Conservation (phyloP, 1,284 basidiomycete genomes). For the Anthracocystis panici-leucophaei region DNA sequence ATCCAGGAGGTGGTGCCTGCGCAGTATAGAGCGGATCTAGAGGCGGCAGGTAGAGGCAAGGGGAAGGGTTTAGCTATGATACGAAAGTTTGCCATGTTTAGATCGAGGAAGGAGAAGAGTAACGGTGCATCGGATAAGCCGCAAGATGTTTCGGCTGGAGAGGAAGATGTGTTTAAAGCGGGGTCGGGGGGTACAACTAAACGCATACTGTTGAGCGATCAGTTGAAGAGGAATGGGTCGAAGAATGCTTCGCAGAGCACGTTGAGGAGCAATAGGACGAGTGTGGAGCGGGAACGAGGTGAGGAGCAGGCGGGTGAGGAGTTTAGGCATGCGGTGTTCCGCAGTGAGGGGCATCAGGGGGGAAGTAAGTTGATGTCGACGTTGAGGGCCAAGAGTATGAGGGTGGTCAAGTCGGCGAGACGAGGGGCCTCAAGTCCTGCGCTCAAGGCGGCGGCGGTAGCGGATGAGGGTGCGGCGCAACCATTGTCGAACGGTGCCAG, state of each 20-base stretch:
- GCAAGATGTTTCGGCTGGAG: conserved; percentile 1
- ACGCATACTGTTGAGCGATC: conserved; percentile 49
- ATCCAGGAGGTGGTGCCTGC: conserved; percentile 65
- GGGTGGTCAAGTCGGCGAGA: conserved; percentile 36
- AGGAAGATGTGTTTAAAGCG: conserved; percentile 52
- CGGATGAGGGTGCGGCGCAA: conserved; percentile 12
- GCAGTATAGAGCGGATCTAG: conserved; percentile 62
- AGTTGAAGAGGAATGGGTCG: conserved; percentile 27
- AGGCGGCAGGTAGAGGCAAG: conserved; percentile 39
- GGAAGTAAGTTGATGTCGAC: conserved; percentile 44
- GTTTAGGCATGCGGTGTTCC: conserved; percentile 15
- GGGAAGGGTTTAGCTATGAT: conserved; percentile 59
- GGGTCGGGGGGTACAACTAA: conserved; percentile 57
- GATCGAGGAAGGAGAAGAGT: conserved; percentile 31
- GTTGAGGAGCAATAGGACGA: conserved; percentile 18
- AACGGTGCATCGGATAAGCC: conserved; percentile 11
- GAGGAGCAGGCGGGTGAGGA: conserved; percentile 14
- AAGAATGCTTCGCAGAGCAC: conserved; percentile 22
- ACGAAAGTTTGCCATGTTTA: conserved; percentile 66
- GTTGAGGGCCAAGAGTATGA: conserved; percentile 43
- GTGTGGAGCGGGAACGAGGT: conserved; percentile 7
- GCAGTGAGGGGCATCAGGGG: conserved; percentile 29
- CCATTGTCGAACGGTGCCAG: background rate
- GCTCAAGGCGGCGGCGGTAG: conserved; percentile 6
- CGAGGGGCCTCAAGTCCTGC: conserved; percentile 29